phyloP scores from a whole-genome alignment of 164 flowering plant genomes.

The Stephania cephalantha region DNA sequence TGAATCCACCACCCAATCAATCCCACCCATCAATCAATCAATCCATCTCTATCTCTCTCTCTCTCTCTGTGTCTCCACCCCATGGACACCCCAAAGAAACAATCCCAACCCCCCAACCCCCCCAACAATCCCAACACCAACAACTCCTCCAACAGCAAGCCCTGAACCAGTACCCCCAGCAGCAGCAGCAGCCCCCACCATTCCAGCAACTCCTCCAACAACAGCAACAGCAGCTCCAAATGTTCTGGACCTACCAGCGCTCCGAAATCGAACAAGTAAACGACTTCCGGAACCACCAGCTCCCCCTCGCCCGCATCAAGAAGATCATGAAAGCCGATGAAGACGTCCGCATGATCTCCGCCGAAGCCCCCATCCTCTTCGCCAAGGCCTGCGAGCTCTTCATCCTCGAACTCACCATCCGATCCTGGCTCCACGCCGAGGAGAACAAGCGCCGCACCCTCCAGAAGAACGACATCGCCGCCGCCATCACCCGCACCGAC shows the following conservation, averaged over 20 bases:
- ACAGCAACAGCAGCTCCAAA: conserved; percentile 51
- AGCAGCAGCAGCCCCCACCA: too few relatives aligned
- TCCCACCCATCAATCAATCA: too few relatives aligned
- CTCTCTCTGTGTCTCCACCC: too few relatives aligned
- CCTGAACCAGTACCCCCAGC: too few relatives aligned
- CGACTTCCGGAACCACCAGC: conserved; percentile 93
- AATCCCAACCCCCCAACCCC: too few relatives aligned
- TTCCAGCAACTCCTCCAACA: too few relatives aligned
- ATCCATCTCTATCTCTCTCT: too few relatives aligned
- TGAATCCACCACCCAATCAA: too few relatives aligned
- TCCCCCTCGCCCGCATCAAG: conserved; percentile 90
- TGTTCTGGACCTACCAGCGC: conserved; percentile 84
- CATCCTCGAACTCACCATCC: conserved; percentile 80
- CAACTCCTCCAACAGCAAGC: too few relatives aligned
- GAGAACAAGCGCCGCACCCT: conserved; percentile 91
- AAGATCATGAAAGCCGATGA: conserved; percentile 99
- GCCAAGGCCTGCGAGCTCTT: conserved; percentile 95
- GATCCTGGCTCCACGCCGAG: conserved; percentile 96
- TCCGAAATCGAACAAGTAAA: conserved; percentile 71
- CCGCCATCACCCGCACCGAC: conserved; percentile 81
- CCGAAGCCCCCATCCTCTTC: conserved; percentile 84
- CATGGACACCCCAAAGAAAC: too few relatives aligned
- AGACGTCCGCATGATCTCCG: conserved; percentile 93
- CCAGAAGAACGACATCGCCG: conserved; percentile 96
- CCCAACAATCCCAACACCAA: too few relatives aligned